A percentile compares a stretch with the other conserved stretches of the same genome.
phyloP scores from a whole-genome alignment of 148 eudicot species.

The Rhododendron ovatum region DNA sequence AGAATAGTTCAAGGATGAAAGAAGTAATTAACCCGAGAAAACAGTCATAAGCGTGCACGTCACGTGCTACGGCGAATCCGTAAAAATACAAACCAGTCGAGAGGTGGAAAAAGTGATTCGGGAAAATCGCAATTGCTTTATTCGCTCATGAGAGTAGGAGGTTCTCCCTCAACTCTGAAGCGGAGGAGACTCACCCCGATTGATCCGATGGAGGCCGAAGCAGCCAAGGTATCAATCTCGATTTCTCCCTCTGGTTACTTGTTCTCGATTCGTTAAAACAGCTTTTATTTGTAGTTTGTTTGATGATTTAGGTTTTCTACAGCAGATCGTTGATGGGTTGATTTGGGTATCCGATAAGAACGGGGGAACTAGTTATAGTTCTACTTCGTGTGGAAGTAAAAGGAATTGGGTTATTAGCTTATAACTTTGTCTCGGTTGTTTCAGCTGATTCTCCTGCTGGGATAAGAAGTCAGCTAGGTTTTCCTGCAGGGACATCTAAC shows the following conservation, averaged over 20 bases:
- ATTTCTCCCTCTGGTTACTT: neutral
- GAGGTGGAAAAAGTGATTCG: slow-evolving; percentile 1
- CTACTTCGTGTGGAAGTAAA: neutral
- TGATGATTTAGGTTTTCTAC: neutral
- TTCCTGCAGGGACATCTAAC: neutral
- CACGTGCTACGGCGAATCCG: neutral
- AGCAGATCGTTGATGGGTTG: neutral
- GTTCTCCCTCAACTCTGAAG: slow-evolving; percentile 25
- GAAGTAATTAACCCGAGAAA: neutral
- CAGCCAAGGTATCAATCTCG: slow-evolving; percentile 25
- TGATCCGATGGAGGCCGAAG: slow-evolving; percentile 36
- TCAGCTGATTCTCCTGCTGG: neutral
- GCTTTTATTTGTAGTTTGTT: neutral
- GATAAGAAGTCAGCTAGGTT: neutral
- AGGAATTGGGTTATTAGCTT: neutral
- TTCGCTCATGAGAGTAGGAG: slow-evolving; percentile 29
- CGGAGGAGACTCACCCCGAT: slow-evolving; percentile 24
- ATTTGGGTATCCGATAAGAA: neutral
- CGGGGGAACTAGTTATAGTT: neutral
- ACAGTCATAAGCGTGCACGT: neutral
- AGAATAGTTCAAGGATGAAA: neutral
- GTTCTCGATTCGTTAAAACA: neutral
- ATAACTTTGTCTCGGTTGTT: neutral
- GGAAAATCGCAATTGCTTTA: neutral
- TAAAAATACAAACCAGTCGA: neutral